Evolutionary conservation across 78 protist species (phyloP).

Genomic region (Protostelium mycophagum): DNA sequence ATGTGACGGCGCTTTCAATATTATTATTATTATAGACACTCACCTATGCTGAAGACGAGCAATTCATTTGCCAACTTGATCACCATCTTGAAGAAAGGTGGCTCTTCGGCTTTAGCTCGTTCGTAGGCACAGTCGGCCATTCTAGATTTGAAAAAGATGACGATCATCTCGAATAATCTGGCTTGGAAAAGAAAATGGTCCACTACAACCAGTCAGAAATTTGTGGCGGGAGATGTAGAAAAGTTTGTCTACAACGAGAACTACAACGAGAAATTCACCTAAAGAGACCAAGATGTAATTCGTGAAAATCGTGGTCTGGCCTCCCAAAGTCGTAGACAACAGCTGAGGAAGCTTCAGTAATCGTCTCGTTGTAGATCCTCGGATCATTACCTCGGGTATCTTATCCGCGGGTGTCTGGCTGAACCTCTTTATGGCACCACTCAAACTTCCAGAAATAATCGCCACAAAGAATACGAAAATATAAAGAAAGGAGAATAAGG

Average conservation of each 20-base stretch:
- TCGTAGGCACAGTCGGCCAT: neutral
- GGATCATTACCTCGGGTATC: neutral
- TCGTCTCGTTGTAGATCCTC: neutral
- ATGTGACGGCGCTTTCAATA: too few species aligned
- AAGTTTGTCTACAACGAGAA: too few species aligned
- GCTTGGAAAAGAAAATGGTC: neutral
- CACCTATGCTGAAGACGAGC: neutral
- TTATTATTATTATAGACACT: neutral
- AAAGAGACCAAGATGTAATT: neutral
- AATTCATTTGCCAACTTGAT: neutral
- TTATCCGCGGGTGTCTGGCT: neutral
- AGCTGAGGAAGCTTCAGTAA: neutral
- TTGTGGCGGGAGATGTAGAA: too few species aligned
- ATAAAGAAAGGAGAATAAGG: neutral
- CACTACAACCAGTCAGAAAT: neutral
- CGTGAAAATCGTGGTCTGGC: neutral
- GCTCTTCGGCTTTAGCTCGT: neutral
- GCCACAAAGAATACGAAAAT: neutral
- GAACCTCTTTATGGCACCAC: neutral
- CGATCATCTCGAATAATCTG: neutral
- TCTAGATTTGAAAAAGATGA: neutral
- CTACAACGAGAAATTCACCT: too few species aligned
- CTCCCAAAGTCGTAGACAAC: neutral
- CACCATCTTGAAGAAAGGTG: neutral
- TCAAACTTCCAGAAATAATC: neutral